Evolutionary conservation across 345 rosid species (phyloP), one percentile per base, ranked within the genome.

Genomic region (Populus simonii): DNA sequence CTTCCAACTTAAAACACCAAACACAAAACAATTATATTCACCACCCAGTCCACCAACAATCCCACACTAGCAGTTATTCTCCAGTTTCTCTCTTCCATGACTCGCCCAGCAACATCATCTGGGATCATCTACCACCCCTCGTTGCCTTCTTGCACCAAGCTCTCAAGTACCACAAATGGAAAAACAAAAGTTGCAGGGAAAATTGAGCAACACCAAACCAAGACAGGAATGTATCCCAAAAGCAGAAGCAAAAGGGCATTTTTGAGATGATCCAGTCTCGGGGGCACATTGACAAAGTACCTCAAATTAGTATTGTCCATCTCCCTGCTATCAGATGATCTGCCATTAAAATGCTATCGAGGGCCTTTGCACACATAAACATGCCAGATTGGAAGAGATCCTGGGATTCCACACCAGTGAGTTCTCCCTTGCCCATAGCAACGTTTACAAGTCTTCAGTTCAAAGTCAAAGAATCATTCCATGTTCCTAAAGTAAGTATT

Each of bases 301-400:
- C 85, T 80, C 84, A 47, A 74, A 80, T 73, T 80, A 85, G 84
- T 63, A 89, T 80, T 78, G 81, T 75, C 80, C 82, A 83, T 80
- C 87, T 85, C 92, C 89, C 94, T 84, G 89, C 89, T 83, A 77
- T 83, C 86, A 85, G 87, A 88, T 74, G 88, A 90, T 88, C 86
- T 92, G 85, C 78, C 63, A 72, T 82, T 80, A 84, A 87, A 85
- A 81, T 77, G 71, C 62, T 73, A 87, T 87, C 4, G 35, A 84
- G 76, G 86, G 81, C 80, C 76, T 79, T 75, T 68, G 65, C 79
- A 73, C 81, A 86, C 25, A 84, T 68, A 82, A 76, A 72, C 83
- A 71, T 70, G 78, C 76, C 81, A 78, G 77, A 82, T 83, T 72
- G 80, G 76, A 83, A 81, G 77, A 83, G 84, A 79, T 78, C 86